Base-by-base conservation (phyloP, 805 yeast species). In the Saccharomycopsis microspora region DNA sequence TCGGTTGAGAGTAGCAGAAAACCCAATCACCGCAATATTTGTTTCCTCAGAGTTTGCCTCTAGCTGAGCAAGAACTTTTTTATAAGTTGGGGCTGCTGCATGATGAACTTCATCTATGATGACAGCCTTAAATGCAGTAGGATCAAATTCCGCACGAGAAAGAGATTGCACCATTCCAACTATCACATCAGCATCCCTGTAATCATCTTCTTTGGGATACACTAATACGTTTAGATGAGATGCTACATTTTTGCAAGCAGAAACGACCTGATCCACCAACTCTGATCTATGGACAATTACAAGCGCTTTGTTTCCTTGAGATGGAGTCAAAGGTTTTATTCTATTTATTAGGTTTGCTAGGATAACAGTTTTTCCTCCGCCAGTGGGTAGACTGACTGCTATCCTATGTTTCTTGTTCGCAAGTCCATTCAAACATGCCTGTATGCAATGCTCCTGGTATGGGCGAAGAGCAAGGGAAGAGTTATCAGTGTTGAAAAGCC, bases 101-200 rank as follows among this genome's bases (percentile, higher is more conserved):
- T 89, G 97, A 59, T 89, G 97, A 39, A 96, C 94, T 60, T 89
- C 97, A 63, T 89, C 97, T 2, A 89, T 69, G 27, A 89, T 78
- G 36, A 34, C 36, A n/a, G 36, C 36, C 36, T n/a, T 34, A 9
- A n/a, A 34, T 34, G 36, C 36, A 9, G 36, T 19, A n/a, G 10
- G 0, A 86, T 84, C 0, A 95, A 83, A 0, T 86, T 95, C 5
- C 89, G 76, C 1, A 84, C 66, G 2, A 88, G 77, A 58, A 85
- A 87, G 0, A 79, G 71, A 3, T 64, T 61, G 0, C 52, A 57
- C 5, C 60, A 64, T 5, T 8, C 36, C 10, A 9, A n/a, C 10
- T 8, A 34, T 34, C 10, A 9, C n/a, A 8, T n/a, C n/a, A 34
- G 36, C 36, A 19, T 19, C 2, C 19, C 19, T 19, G 19, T 19